These are phyloP conservation scores for Eryngium alpinum DNA, from an alignment of 140 eudicot genomes.

Conservation along the genomic window DNA sequence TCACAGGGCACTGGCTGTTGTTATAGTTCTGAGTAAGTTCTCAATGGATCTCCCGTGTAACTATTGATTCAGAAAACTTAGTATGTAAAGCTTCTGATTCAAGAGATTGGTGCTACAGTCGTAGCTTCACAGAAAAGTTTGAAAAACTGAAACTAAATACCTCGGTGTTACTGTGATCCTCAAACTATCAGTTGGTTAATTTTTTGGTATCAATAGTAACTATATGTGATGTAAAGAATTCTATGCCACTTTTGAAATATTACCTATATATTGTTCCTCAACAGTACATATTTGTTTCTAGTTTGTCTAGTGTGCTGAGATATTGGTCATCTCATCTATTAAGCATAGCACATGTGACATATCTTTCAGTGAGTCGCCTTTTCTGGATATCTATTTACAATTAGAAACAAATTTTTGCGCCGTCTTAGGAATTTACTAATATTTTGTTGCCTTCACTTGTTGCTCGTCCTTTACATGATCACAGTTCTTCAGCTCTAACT, in stretches of 20 bases:
- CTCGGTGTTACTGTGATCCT: background rate
- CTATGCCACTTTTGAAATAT: background rate
- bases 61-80: background rate
- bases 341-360: background rate
- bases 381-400: background rate
- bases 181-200: background rate
- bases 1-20: background rate
- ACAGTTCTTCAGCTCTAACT: background rate
- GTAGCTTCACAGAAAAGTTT: background rate
- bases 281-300: background rate
- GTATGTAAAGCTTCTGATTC: background rate
- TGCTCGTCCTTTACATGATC: too few relatives aligned
- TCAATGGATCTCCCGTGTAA: background rate
- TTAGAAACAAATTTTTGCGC: background rate
- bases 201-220: background rate
- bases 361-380: background rate
- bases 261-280: too few relatives aligned
- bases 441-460: too few relatives aligned
- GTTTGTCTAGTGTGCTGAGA: background rate
- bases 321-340: background rate
- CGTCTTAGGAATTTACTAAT: constrained; percentile 61
- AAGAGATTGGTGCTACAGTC: background rate
- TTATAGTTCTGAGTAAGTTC: background rate
- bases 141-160: background rate
- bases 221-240: background rate